phyloP scores from a whole-genome alignment of 2,329 filamentous ascomycete species.

The Balansia obtecta region DNA sequence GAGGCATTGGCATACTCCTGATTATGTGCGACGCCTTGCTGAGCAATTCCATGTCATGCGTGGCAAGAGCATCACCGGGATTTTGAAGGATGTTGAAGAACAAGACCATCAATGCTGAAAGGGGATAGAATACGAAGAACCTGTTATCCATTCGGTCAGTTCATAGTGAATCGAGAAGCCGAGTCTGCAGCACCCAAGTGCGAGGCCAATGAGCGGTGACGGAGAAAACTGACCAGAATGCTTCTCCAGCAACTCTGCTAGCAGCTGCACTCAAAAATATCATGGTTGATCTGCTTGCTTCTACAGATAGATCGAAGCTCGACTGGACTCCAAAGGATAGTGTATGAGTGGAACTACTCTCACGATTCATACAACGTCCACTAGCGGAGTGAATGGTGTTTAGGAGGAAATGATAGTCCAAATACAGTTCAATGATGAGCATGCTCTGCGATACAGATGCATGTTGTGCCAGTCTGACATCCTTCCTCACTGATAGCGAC shows the following conservation, averaged over 20 bases:
- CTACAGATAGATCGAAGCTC: constrained; percentile 38
- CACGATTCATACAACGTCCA: constrained; percentile 30
- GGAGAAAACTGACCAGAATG: constrained; percentile 32
- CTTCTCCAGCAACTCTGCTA: constrained; percentile 29
- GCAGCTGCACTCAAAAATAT: constrained; percentile 32
- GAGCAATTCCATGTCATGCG: constrained; percentile 34
- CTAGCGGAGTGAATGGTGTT: constrained; percentile 43
- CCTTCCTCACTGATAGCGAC: constrained; percentile 26
- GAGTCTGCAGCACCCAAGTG: too few relatives aligned
- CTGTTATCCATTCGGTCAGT: constrained; percentile 17
- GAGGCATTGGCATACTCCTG: constrained; percentile 21
- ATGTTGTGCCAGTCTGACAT: constrained; percentile 15
- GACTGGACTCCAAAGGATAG: constrained; percentile 34
- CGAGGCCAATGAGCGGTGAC: not conserved
- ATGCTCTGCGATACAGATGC: constrained; percentile 25
- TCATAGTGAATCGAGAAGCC: too few relatives aligned
- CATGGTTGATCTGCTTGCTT: constrained; percentile 43
- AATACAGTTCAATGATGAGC: constrained; percentile 32
- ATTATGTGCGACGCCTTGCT: constrained; percentile 30
- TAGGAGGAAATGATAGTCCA: constrained; percentile 44
- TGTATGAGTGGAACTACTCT: constrained; percentile 11
- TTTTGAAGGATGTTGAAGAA: constrained; percentile 42
- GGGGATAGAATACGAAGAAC: constrained; percentile 44
- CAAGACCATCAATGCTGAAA: constrained; percentile 38
- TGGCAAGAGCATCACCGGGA: constrained; percentile 29